Evolutionary conservation across 176 grass and related monocot genomes (phyloP), one percentile per base, ranked within the genome.

Genomic region (Aegilops sharonensis): DNA sequence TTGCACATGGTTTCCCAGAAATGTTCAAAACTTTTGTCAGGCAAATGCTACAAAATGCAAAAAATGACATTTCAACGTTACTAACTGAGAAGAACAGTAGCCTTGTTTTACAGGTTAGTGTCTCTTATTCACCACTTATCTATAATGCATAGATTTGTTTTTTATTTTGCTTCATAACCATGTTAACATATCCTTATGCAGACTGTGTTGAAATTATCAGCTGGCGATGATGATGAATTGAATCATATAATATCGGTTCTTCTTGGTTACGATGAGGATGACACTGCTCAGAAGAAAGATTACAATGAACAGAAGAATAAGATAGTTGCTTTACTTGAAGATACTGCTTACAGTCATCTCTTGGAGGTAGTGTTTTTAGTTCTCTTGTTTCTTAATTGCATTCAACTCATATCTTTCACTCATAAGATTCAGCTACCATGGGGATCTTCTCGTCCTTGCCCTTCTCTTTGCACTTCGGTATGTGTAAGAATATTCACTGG

Each of bases 341-440:
- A 94, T 77, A 94, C 87, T 89, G 86, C 96, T 68, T 94, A 93
- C 31, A 98, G 92, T 78, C 96, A 95, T 95, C 89, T 98, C 45
- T 91, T 98, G 83, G 93, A 95, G 94, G 96, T 95, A 76, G 42
- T 40, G 27, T 76, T 39, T 50, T 80, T 61, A 56, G 68, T 60
- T 72, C 25, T 36, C 25, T 77, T 30, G 6, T 88, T 40, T 90
- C 9, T 35, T 50, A 82, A 37, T 78, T 54, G 48, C 63, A 75
- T 29, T 83, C 37, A 79, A 32, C 9, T 66, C 40, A 64, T 79
- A 43, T 64, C 59, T 57, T 72, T 18, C 32, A 84, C 74, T 60
- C 14, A 29, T 77, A 69, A 78, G 64, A 45, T 24, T 31, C 23
- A 63, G 3, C 34, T 21, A 2, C 61, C 21, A 40, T 68, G 85